phyloP scores from a whole-genome alignment of 106 monocot species.

The Acanthochlamys bracteata region DNA sequence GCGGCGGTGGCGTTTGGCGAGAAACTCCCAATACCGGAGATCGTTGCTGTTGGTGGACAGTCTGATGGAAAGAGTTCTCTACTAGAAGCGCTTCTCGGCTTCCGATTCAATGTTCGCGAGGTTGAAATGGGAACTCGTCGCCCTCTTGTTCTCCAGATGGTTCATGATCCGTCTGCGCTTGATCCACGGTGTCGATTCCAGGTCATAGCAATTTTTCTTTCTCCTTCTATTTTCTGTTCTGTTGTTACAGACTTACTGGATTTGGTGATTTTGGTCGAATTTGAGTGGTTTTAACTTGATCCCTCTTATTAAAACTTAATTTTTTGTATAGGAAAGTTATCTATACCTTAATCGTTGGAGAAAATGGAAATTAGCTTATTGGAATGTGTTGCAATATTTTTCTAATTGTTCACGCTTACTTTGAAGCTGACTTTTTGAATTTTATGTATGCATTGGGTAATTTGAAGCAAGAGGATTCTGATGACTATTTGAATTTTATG shows the following conservation, averaged over 20 bases:
- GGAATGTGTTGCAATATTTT: too few relatives aligned
- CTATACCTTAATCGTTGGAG: too few relatives aligned
- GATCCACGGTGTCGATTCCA: constrained; percentile 93
- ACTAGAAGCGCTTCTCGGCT: constrained; percentile 87
- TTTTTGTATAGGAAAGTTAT: too few relatives aligned
- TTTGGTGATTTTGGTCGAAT: too few relatives aligned
- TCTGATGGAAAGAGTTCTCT: constrained; percentile 99
- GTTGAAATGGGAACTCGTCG: constrained; percentile 98
- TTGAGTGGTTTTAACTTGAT: too few relatives aligned
- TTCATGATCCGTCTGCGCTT: constrained; percentile 77
- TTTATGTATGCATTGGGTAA: neutral
- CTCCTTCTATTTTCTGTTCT: neutral
- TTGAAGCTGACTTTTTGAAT: too few relatives aligned
- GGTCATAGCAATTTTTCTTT: constrained; percentile 20
- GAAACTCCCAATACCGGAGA: constrained; percentile 92
- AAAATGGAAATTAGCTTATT: too few relatives aligned
- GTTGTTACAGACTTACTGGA: too few relatives aligned
- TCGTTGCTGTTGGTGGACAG: constrained; percentile 88
- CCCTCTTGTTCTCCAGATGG: constrained; percentile 97
- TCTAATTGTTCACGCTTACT: too few relatives aligned
- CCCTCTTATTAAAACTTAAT: too few relatives aligned
- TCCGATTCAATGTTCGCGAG: constrained; percentile 96
- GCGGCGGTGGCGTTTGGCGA: constrained; percentile 95
- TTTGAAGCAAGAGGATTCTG: constrained; percentile 99
- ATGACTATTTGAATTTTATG: constrained; percentile 29